Base-by-base conservation (phyloP, 345 rosid genomes). In the Eucalyptus curtisii region DNA sequence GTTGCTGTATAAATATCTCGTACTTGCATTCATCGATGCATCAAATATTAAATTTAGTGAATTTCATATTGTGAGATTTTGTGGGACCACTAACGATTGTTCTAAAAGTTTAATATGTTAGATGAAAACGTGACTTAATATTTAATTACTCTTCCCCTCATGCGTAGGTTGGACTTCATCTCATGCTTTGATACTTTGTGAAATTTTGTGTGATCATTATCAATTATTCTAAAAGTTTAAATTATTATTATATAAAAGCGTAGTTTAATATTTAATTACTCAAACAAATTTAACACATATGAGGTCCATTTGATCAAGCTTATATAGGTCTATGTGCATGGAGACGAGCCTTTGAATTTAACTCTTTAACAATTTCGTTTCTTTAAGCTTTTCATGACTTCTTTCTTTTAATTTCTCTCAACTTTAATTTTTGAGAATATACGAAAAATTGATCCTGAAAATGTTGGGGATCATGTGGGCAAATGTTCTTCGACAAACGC, bases 21-120 rank as follows among this genome's bases (percentile, higher is more conserved):
- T 55, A 55, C 59, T 55, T 55, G 61, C 61, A 24, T 8, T 24
- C 61, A 24, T 55, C 5, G 1, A 55, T 24, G 61, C 12, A 20
- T 55, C 61, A 55, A 55, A 9, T 55, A 55, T 55, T 55, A 55
- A 55, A 55, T 55, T 55, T 55, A 55, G 13, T 8, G 11, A 13
- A 55, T 55, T 55, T 24, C 5, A 55, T 52, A 52, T 52, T 7
- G 2, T 52, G 10, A 52, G 24, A 52, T 52, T 52, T 52, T 52
- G 4, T 1, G 1, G 1, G 9, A 7, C 0, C 2, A 19, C 10
- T 3, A 7, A 0, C 2, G 4, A 52, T 52, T 19, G 1, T 52
- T 52, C 2, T 19, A 19, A 19, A 52, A 52, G 0, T 7, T 19
- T 52, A 52, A 19, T 7, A 0, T 19, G 0, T 19, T 7, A 52